Base-by-base conservation (phyloP, 495 filamentous ascomycete species). In the Penicillium canariense region DNA sequence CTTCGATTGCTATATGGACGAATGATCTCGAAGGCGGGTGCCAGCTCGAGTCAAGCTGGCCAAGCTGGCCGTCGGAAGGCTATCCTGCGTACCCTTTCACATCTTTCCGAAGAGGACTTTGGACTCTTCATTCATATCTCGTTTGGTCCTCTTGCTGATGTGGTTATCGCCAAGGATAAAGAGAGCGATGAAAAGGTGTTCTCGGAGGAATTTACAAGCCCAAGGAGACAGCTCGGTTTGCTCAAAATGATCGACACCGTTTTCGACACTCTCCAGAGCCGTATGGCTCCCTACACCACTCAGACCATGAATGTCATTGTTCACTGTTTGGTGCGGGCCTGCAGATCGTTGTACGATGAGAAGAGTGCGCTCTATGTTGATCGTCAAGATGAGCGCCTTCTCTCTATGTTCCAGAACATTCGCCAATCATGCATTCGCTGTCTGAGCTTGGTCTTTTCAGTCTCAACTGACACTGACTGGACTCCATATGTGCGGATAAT, bases 201-300 rank as follows among this genome's bases (percentile, higher is more conserved):
- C 45, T 60, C 72, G 2, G 62, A 69, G 12, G 83, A 87, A 40
- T 44, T 83, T 1, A 63, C 89, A 3, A 82, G 78, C 20, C 72
- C 77, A 14, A 82, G 91, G 55, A 92, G 91, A 71, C 93, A 96
- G 62, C 75, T 91, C 48, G 94, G 94, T 68, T 75, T 96, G 57
- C 67, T 96, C 36, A 91, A 91, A 63, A 93, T 97, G 89, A 77
- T 94, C 38, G 86, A 91, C 48, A 85, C 90, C n/a, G 81, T 97
- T 64, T 83, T 96, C 55, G 85, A 86, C 22, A 88, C 91, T 27
- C 79, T 97, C 22, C 89, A 90, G 38, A 83, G 75, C 14, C 84
- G 81, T 18, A 80, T 95, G 50, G 52, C 69, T 5, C 75, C 82
- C 1, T 90, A 85, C 55, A 75, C 85, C 25, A 68, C 77, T 31